Evolutionary conservation across 1,284 basidiomycete genomes (phyloP).

Genomic region (Cyathus pygmaeus): DNA sequence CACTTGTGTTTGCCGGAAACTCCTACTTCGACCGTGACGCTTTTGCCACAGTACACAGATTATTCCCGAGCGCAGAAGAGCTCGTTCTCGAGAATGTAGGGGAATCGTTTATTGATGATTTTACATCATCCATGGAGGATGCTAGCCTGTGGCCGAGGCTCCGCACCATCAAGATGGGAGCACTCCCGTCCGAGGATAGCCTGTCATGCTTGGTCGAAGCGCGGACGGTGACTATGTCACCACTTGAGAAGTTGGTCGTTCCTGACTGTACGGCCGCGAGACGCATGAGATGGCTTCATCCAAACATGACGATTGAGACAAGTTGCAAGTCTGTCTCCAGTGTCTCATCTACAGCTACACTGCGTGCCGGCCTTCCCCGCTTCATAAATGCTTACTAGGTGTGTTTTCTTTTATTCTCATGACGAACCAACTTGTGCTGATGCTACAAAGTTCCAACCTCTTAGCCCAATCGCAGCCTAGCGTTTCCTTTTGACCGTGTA

Average conservation of each 20-base stretch:
- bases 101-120: slow-evolving; percentile 15
- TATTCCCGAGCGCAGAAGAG: slow-evolving; percentile 20
- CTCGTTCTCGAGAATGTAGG: slow-evolving; percentile 18
- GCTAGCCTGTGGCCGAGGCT: slow-evolving; percentile 21
- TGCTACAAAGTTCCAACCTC: too few species aligned
- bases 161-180: slow-evolving; percentile 21
- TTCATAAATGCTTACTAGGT: too few species aligned
- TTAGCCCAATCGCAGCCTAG: too few species aligned
- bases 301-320: slow-evolving; percentile 15
- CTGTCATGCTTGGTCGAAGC: slow-evolving; percentile 21
- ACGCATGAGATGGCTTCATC: slow-evolving; percentile 18
- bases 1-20: not conserved
- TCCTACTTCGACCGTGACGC: not conserved
- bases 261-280: slow-evolving; percentile 14
- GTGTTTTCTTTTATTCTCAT: too few species aligned
- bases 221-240: slow-evolving; percentile 10
- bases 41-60: slow-evolving; percentile 6
- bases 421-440: too few species aligned
- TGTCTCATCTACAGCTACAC: too few species aligned
- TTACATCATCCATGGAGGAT: slow-evolving; percentile 15
- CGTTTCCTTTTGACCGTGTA: too few species aligned
- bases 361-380: too few species aligned
- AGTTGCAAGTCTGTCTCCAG: slow-evolving; percentile 6
- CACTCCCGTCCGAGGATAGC: slow-evolving; percentile 18
- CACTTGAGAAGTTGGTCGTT: slow-evolving; percentile 19